Evolutionary conservation across 202 grass and related monocot genomes (phyloP).

Genomic region (Musa balbisiana): DNA sequence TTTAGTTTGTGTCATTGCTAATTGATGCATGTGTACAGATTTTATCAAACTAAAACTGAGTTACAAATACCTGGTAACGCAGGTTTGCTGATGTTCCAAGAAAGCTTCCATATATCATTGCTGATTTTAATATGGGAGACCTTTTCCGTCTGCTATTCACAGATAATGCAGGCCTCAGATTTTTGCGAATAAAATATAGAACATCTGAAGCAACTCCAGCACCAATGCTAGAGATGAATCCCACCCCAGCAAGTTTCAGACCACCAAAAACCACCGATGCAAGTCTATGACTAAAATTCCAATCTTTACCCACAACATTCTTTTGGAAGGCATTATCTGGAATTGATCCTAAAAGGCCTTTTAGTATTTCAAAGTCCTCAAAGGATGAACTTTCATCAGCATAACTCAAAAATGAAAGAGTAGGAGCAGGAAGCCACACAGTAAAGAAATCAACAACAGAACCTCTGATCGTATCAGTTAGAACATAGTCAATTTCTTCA

Average conservation of each 20-base stretch:
- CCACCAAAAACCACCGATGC: slow-evolving; percentile 79
- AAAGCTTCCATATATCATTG: slow-evolving; percentile 69
- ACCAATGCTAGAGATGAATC: slow-evolving; percentile 91
- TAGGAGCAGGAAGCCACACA: slow-evolving; percentile 95
- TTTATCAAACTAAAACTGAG: too few relatives aligned
- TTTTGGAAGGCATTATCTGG: slow-evolving; percentile 99
- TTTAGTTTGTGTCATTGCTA: too few relatives aligned
- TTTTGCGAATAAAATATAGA: slow-evolving; percentile 46
- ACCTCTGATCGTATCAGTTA: slow-evolving; percentile 93
- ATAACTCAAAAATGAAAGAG: slow-evolving; percentile 77
- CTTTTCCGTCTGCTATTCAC: slow-evolving; percentile 34
- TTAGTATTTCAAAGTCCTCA: slow-evolving; percentile 70
- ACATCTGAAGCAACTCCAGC: slow-evolving; percentile 82
- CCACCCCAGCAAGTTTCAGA: slow-evolving; percentile 82
- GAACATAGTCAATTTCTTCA: slow-evolving; percentile 89
- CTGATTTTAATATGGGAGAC: slow-evolving; percentile 72
- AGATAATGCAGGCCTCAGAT: slow-evolving; percentile 49
- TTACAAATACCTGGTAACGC: slow-evolving; percentile 65
- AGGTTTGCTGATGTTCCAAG: slow-evolving; percentile 95
- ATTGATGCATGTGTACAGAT: too few relatives aligned
- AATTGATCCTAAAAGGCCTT: slow-evolving; percentile 66
- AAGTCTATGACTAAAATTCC: slow-evolving; percentile 77
- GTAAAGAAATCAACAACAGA: slow-evolving; percentile 97
- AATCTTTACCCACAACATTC: slow-evolving; percentile 56
- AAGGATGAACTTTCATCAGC: slow-evolving; percentile 50